phyloP scores from a whole-genome alignment of 768 basidiomycete species.

The Lactarius vividus region DNA sequence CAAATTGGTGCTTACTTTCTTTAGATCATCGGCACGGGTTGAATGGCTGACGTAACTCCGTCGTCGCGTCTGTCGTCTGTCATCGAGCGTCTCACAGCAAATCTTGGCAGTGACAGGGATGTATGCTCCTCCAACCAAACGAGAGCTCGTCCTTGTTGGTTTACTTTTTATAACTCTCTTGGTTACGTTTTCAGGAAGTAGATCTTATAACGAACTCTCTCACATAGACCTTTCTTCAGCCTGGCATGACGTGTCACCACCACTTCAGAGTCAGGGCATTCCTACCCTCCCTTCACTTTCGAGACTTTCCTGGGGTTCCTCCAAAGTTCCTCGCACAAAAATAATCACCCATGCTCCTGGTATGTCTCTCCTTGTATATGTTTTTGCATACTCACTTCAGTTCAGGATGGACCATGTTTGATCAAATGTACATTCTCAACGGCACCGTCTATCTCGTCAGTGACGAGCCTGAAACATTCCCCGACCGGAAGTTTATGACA shows the following conservation, averaged over 20 bases:
- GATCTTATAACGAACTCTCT: background rate
- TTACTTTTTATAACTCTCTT: constrained; percentile 33
- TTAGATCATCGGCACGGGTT: background rate
- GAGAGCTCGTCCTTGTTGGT: constrained; percentile 34
- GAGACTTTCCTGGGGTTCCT: constrained; percentile 31
- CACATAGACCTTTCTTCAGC: constrained; percentile 5
- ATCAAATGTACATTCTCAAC: constrained; percentile 76
- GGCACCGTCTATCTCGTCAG: constrained; percentile 82
- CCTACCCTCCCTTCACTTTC: constrained; percentile 20
- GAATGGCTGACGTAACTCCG: constrained; percentile 3
- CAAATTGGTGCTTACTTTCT: background rate
- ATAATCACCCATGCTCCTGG: constrained; percentile 77
- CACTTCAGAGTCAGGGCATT: background rate
- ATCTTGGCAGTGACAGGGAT: constrained; percentile 5
- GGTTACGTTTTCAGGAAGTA: constrained; percentile 10
- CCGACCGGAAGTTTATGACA: constrained; percentile 63
- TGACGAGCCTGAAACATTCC: constrained; percentile 63
- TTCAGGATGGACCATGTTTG: constrained; percentile 84
- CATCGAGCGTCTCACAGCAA: background rate
- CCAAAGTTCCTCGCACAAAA: constrained; percentile 53
- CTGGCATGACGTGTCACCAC: background rate
- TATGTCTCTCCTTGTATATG: constrained; percentile 27
- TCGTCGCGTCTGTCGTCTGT: background rate
- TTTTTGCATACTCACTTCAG: background rate
- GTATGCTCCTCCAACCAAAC: constrained; percentile 30